phyloP scores from a whole-genome alignment of 192 early-diverging fungal species.

The Linnemannia exigua region DNA sequence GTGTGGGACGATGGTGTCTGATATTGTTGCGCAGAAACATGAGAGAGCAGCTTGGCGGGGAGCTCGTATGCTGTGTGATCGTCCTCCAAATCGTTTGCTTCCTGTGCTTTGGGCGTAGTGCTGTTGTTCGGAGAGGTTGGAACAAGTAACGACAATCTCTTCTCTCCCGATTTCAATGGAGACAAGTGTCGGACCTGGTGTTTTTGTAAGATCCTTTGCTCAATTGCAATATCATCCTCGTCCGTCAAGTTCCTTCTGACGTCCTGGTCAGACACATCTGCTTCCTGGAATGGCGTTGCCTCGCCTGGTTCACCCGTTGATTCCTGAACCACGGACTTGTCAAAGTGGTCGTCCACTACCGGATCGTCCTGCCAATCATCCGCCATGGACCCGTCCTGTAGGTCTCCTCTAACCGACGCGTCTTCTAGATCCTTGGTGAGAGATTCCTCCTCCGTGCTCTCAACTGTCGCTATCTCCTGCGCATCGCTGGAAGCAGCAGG shows the following conservation, averaged over 20 bases:
- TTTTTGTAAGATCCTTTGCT: background rate
- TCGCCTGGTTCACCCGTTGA: background rate
- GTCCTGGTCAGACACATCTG: background rate
- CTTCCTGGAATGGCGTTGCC: background rate
- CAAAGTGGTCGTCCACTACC: background rate
- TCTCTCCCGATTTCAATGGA: background rate
- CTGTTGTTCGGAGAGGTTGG: background rate
- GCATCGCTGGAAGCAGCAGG: background rate
- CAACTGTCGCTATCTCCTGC: background rate
- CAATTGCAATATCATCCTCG: constrained; percentile 12
- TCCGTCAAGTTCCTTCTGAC: background rate
- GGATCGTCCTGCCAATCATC: background rate
- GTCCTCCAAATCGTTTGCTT: background rate
- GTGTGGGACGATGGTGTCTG: background rate
- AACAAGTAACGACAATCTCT: background rate
- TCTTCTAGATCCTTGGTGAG: background rate
- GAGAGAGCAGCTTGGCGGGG: constrained; percentile 11
- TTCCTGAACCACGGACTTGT: background rate
- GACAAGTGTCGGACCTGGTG: background rate
- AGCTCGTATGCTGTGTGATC: constrained; percentile 6
- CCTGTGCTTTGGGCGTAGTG: background rate
- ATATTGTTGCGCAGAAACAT: background rate
- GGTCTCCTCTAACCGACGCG: background rate
- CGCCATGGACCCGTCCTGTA: background rate
- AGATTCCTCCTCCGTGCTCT: background rate